Base-by-base conservation (phyloP, 495 filamentous ascomycete genomes). In the Hypoxylon crocopeplum region DNA sequence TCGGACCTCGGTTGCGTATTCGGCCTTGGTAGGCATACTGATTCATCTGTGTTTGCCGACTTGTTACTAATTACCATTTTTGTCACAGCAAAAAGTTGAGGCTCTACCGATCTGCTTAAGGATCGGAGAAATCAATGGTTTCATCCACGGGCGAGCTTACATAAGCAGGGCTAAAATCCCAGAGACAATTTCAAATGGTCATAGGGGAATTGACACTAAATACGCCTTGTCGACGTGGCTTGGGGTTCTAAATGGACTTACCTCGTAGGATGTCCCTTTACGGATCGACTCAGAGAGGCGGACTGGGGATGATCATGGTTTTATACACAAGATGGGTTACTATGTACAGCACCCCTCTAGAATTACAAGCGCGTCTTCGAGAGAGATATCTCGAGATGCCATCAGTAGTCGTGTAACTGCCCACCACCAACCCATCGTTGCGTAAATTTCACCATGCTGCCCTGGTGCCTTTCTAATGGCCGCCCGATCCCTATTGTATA, bases 281-380 rank as follows among this genome's bases (percentile, higher is more conserved):
- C 29, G 20, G 10, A 21, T 48, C 36, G 3, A 39, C 30, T 10
- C 11, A 4, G 22, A 22, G 12, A 13, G 13, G 33, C 11, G n/a
- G n/a, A 11, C 16, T 39, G 46, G 20, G 1, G 46, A 22, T 19
- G 16, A 32, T 33, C 34, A 25, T 55, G 40, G 21, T 58, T 60
- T 62, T 70, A 66, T 67, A 70, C 61, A 62, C 39, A 45, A n/a
- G 24, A 37, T 50, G 58, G 64, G 50, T 56, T 32, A 36, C 61
- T 66, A 68, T 70, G 50, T 70, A 68, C 58, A 68, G 38, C 40
- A 68, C 58, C 65, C 64, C 36, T 49, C 20, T 64, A 66, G 30
- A 38, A 68, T 64, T 66, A 68, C 64, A 70, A 32, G 39, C 36
- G 25, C 48, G 47, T 52, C 46, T 58, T 48, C 46, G 49, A 19